Conservation (phyloP, 2,329 filamentous ascomycete species). For the Basipetospora chlamydospora region DNA sequence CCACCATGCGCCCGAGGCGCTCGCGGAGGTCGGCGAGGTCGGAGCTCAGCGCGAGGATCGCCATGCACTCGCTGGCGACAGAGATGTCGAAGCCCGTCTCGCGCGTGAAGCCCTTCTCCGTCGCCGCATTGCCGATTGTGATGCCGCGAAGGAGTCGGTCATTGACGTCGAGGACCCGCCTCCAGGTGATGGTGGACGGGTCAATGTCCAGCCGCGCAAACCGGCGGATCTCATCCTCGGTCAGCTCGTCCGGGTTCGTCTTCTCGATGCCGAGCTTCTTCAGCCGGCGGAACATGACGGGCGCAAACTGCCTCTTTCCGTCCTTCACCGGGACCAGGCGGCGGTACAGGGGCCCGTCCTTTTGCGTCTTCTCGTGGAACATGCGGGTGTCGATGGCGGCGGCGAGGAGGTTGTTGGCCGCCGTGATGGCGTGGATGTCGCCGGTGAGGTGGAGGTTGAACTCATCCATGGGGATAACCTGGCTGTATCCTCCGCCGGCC, state of each 20-base stretch:
- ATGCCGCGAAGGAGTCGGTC: conserved; percentile 85
- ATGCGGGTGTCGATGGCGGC: conserved; percentile 96
- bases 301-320: conserved; percentile 72
- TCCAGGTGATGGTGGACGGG: conserved; percentile 93
- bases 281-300: conserved; percentile 82
- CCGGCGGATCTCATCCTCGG: conserved; percentile 69
- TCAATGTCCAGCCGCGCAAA: conserved; percentile 97
- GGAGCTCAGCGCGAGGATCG: conserved; percentile 86
- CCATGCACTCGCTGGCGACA: conserved; percentile 96
- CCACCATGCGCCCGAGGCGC: conserved; percentile 86
- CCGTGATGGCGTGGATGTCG: conserved; percentile 93
- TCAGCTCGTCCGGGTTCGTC: conserved; percentile 82
- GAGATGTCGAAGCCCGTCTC: conserved; percentile 96
- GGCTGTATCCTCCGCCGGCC: conserved; percentile 92
- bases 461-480: conserved; percentile 99
- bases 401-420: conserved; percentile 91
- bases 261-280: conserved; percentile 95
- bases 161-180: conserved; percentile 90
- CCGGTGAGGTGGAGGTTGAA: conserved; percentile 97
- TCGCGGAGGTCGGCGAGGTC: conserved; percentile 80
- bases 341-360: conserved; percentile 74
- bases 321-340: conserved; percentile 83
- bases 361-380: conserved; percentile 94
- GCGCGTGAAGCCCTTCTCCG: conserved; percentile 77
- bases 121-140: conserved; percentile 74